Base-by-base conservation (phyloP, 495 filamentous ascomycete species). In the Neurospora discreta region DNA sequence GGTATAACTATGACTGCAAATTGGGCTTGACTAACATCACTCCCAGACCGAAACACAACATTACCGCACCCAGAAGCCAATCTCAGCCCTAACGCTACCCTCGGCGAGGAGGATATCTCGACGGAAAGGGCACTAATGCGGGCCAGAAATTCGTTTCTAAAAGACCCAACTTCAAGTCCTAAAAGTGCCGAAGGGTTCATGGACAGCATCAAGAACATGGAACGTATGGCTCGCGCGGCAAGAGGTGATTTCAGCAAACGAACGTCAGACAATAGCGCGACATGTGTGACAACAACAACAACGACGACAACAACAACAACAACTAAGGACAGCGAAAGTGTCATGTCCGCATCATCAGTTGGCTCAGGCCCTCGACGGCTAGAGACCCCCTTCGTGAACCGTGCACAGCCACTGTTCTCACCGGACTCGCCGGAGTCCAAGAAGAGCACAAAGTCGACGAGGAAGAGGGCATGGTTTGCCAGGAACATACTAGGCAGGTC, bases 51-150 rank as follows among this genome's bases (percentile, higher is more conserved):
- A 60, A 82, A 80, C 70, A 82, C 80, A 13, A 72, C 76, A 20
- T 77, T 80, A 18, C 80, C 78, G 20, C 80, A 82, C 71, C 80
- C 80, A 15, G 78, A 81, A 41, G 80, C 80, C 43, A 76, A 78
- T 65, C 52, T 79, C 41, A 69, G 73, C 67, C 78, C 78, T n/a
- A 74, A 80, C 41, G 80, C 80, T 33, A 75, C 52, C 73, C 75
- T 82, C 70, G 72, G 74, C 44, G 75, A 77, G 71, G 79, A 79
- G 40, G 78, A 81, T 42, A 73, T 82, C 58, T 70, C 72, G 38
- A 58, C 76, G 11, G 41, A 33, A 39, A 71, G 74, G 58, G 78
- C 75, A 15, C 70, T 79, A 38, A 20, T 71, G 13, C 68, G 79
- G 13, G 72, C 77, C 69, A 73, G 80, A 3, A 75, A 74, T 70